Percentiles rank a stretch among this genome's conserved stretches.
Evolutionary conservation across 2,329 filamentous ascomycete species (phyloP).

Genomic region (Ascosphaera apis): DNA sequence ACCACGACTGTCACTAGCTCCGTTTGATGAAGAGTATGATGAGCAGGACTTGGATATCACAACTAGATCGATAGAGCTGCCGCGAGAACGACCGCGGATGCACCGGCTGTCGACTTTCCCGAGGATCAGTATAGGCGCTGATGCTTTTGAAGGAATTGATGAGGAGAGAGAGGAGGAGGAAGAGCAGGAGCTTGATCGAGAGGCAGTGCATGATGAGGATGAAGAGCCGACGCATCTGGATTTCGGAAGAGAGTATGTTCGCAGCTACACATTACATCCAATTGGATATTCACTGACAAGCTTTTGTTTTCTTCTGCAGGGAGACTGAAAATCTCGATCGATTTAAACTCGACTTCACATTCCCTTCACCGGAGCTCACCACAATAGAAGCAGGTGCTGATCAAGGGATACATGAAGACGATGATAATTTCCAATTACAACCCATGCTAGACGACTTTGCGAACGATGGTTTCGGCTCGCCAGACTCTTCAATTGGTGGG

Average conservation of each 20-base stretch:
- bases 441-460: constrained; percentile 9
- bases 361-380: constrained; percentile 15
- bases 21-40: constrained; percentile 21
- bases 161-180: constrained; percentile 19
- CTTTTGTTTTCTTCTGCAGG: constrained; percentile 8
- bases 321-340: constrained; percentile 21
- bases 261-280: too few species aligned
- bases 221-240: constrained; percentile 15
- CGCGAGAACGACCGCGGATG: constrained; percentile 17
- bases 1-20: constrained; percentile 17
- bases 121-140: constrained; percentile 25
- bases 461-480: too few species aligned
- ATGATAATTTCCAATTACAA: constrained; percentile 14
- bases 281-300: background rate
- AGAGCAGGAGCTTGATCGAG: constrained; percentile 16
- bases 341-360: constrained; percentile 20
- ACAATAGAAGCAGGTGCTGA: constrained; percentile 12
- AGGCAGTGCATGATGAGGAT: constrained; percentile 15
- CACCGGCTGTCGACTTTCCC: constrained; percentile 17
- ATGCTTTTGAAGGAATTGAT: constrained; percentile 26
- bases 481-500: constrained; percentile 9
- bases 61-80: constrained; percentile 19
- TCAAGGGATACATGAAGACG: constrained; percentile 13
- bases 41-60: constrained; percentile 13
- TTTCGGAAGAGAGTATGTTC: constrained; percentile 17